A percentile compares a stretch with the other conserved stretches of the same genome.
Evolutionary conservation across 495 filamentous ascomycete genomes (phyloP).

Genomic region (Glutinoglossum americanum): DNA sequence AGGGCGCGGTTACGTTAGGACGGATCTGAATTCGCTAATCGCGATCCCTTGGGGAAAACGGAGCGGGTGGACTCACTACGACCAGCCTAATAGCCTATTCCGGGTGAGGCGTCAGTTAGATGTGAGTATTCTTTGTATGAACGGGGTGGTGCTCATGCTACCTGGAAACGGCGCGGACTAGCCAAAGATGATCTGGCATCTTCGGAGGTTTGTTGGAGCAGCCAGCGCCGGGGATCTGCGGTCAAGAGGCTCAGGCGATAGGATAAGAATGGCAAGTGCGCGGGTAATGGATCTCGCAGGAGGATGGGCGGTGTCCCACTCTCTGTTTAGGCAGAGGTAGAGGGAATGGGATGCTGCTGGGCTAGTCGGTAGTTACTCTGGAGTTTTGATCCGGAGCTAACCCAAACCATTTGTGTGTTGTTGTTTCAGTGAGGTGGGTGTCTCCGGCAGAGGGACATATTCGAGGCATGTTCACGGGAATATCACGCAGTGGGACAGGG

Average conservation of each 20-base stretch:
- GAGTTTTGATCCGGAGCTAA: not conserved
- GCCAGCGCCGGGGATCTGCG: not conserved
- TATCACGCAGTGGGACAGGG: not conserved
- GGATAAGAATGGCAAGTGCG: not conserved
- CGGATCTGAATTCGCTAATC: not conserved
- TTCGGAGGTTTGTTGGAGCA: not conserved
- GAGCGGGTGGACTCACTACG: slow-evolving; percentile 12
- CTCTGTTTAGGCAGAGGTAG: not conserved
- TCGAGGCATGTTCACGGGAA: too few species aligned
- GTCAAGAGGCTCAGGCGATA: not conserved
- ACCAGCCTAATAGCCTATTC: slow-evolving; percentile 16
- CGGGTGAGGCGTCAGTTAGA: not conserved
- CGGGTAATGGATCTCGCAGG: too few species aligned
- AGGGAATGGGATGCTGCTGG: not conserved
- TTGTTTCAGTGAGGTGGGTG: not conserved
- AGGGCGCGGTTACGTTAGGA: not conserved
- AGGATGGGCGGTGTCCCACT: not conserved
- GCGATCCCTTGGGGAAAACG: not conserved
- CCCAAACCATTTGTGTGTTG: not conserved
- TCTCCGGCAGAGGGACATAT: not conserved
- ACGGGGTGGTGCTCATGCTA: not conserved
- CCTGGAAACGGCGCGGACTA: not conserved
- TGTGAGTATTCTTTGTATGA: too few species aligned
- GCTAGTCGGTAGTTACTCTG: not conserved
- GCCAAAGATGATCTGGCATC: not conserved